phyloP scores from a whole-genome alignment of 2,329 filamentous ascomycete species.

The Zalaria sp. region DNA sequence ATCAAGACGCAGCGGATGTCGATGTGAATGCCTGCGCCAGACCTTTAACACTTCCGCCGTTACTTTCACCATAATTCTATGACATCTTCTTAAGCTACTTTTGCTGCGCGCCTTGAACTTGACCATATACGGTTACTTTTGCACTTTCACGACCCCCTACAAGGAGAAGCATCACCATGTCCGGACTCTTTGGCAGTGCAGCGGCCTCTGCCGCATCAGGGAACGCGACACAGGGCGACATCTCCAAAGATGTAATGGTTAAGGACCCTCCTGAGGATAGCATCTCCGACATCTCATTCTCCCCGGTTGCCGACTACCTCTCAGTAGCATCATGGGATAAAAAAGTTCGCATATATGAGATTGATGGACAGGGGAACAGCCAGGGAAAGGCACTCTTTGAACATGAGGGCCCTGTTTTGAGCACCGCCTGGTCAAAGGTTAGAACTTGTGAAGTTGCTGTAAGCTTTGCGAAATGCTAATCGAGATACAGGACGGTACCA shows the following conservation, averaged over 20 bases:
- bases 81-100: no score
- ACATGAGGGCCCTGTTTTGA: constrained; percentile 72
- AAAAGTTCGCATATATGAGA: constrained; percentile 93
- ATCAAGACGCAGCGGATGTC: no score
- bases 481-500: constrained; percentile 62
- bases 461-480: constrained; percentile 1
- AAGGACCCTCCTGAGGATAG: constrained; percentile 71
- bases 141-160: no score
- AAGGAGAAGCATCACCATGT: constrained; percentile 36
- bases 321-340: constrained; percentile 95
- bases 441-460: constrained; percentile 12
- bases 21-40: no score
- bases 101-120: no score
- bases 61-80: no score
- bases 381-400: constrained; percentile 77
- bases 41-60: no score
- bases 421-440: constrained; percentile 80
- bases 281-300: constrained; percentile 79
- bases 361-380: constrained; percentile 61
- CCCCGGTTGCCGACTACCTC: constrained; percentile 61
- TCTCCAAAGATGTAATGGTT: constrained; percentile 76
- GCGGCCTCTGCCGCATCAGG: constrained; percentile 36
- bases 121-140: no score
- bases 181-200: constrained; percentile 43
- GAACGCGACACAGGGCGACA: constrained; percentile 71